Evolutionary conservation across 148 eudicot species (phyloP), one percentile per base, ranked within the genome.

Genomic region (Silene latifolia): DNA sequence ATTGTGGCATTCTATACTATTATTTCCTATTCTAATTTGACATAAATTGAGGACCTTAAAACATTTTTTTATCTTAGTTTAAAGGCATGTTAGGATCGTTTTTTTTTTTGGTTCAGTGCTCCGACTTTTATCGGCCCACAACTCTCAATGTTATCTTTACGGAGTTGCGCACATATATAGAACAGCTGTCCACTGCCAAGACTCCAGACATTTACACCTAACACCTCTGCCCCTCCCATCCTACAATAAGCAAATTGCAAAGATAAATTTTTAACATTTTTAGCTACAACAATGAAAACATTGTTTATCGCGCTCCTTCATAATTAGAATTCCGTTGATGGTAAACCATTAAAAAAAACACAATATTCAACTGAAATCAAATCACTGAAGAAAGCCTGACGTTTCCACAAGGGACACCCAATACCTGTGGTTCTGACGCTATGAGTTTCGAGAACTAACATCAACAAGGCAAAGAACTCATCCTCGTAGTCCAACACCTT

Each of bases 341-440:
- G 8, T 39, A 39, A 35, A 4, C 44, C 44, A 39, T 32, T 32
- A 32, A 32, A 32, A 32, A 32, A 32, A 32, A 4, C 35, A 32
- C 5, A 32, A 32, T 32, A 32, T 32, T 32, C 23, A 23, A 56
- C 54, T 32, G 24, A 56, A 56, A 67, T 20, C 47, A 76, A 11
- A 7, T 44, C 29, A 29, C 13, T 54, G 19, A 27, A 35, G 72
- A 27, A 67, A 46, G 18, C 14, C 42, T 21, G 51, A 62, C 10
- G 27, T 60, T 14, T 21, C 17, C 46, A 69, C 53, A 61, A 64
- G 20, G 53, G 20, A 8, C 13, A 65, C n/a, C 46, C 3, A 46
- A 21, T 67, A 93, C 98, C 98, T 75, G 98, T 94, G 32, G 90
- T 94, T 64, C 98, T 88, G 56, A 94, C 82, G 81, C 98, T 94